Percentiles rank a stretch among this genome's conserved stretches.
phyloP scores from a whole-genome alignment of 371 early-diverging fungal species.

The Mortierella sp. region DNA sequence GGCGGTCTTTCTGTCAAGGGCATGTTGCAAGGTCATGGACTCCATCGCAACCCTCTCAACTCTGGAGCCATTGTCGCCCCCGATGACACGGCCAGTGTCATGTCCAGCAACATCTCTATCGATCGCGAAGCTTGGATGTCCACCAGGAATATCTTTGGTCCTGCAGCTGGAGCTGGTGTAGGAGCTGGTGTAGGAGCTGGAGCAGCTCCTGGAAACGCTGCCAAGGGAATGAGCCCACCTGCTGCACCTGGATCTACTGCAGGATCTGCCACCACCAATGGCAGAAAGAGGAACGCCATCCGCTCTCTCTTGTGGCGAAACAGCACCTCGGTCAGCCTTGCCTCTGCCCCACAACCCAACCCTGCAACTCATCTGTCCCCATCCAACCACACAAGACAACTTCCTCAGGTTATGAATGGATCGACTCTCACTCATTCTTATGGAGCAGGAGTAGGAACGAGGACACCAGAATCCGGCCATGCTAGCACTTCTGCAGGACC shows the following conservation, averaged over 20 bases:
- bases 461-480: conserved; percentile 4
- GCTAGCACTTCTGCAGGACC: conserved; percentile 11
- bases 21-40: conserved; percentile 29
- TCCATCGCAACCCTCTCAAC: conserved; percentile 8
- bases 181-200: conserved; percentile 3
- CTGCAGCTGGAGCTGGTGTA: background rate
- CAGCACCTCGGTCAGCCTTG: conserved; percentile 33
- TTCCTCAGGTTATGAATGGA: conserved; percentile 35
- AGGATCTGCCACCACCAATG: conserved; percentile 9
- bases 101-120: conserved; percentile 45
- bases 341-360: conserved; percentile 10
- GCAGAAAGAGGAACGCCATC: conserved; percentile 43
- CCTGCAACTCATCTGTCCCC: background rate
- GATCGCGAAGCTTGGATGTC: conserved; percentile 49
- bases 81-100: conserved; percentile 42
- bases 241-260: no score
- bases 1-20: conserved; percentile 31
- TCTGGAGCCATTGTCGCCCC: conserved; percentile 2
- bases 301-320: conserved; percentile 35
- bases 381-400: conserved; percentile 11
- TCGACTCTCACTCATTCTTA: background rate
- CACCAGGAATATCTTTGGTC: conserved; percentile 14
- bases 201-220: conserved; percentile 7
- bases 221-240: no score
- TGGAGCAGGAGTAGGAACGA: no score